Base-by-base conservation (phyloP, 768 basidiomycete species). In the Leccinum pellstonianum region DNA sequence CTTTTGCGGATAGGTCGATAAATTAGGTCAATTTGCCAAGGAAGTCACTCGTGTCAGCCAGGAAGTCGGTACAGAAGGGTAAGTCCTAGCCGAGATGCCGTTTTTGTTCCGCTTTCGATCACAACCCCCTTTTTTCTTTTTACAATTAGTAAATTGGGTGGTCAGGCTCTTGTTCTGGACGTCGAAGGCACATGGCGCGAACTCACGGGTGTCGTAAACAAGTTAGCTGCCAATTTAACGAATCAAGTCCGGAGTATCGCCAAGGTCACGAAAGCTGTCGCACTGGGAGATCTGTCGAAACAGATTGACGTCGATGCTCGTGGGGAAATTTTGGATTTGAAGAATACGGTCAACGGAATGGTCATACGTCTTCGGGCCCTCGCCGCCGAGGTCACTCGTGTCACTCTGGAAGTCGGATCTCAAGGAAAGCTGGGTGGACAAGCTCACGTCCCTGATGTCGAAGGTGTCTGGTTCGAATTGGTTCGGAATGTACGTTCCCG, bases 181-280 rank as follows among this genome's bases (percentile, higher is more conserved):
- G 93, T 94, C 53, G 90, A 94, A 77, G 93, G 93, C 27, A 91
- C 90, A n/a, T 93, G 91, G 91, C 81, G 86, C 47, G 88, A 93
- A 73, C 75, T 92, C 57, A 93, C 91, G 0, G 87, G 86, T 60
- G 88, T 90, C 51, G 90, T 92, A 69, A 92, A 92, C 76, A 88
- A 89, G 70, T 74, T 92, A 64, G 88, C 88, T 7, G 86, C 86
- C 5, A 92, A 92, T 75, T 75, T 91, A 60, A 92, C 89, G 12
- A 77, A 69, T 54, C 81, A 83, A 62, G 82, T 83, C 21, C 79
- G 81, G 61, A 79, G 79, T 46, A 85, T 85, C 69, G 84, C 84
- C 51, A 79, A 77, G 60, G 85, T 86, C 68, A 86, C 85, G 15
- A 86, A 84, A 60, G 85, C 85, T 5, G 94, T 97, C 70, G 95